Evolutionary conservation across 345 rosid genomes (phyloP).

Genomic region (Populus alba): DNA sequence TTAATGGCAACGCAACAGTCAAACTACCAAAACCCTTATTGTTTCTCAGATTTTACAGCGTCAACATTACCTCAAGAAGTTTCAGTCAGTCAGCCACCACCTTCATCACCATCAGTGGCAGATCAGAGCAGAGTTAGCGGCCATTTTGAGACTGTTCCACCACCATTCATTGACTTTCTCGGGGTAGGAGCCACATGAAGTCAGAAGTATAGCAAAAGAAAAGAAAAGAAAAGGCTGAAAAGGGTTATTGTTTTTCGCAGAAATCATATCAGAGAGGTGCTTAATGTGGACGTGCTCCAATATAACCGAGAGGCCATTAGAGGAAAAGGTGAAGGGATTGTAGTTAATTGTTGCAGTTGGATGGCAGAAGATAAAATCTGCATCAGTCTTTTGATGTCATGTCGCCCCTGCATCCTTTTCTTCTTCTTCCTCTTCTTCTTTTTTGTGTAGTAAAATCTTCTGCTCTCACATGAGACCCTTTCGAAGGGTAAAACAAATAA

Average conservation of each 20-base stretch:
- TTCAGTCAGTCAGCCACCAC: conserved; percentile 28
- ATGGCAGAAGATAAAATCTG: conserved; percentile 7
- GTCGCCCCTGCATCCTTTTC: background rate
- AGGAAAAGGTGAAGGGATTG: conserved; percentile 23
- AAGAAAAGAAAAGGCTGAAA: conserved; percentile 9
- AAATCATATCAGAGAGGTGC: conserved; percentile 14
- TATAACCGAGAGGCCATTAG: conserved; percentile 20
- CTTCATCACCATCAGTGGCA: conserved; percentile 18
- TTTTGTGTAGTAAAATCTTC: background rate
- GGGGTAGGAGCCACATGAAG: conserved; percentile 73
- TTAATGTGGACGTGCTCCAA: conserved; percentile 26
- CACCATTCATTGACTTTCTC: conserved; percentile 68
- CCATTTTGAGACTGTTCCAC: conserved; percentile 33
- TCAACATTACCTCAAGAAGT: conserved; percentile 15
- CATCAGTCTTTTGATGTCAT: conserved; percentile 9
- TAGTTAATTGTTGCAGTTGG: background rate
- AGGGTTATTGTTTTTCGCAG: background rate
- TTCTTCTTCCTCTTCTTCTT: background rate
- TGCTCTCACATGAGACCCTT: conserved; percentile 1
- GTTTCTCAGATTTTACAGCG: conserved; percentile 27
- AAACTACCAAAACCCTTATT: conserved; percentile 22
- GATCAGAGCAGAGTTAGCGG: conserved; percentile 5
- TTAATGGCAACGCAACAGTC: conserved; percentile 41
- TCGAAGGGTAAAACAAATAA: background rate
- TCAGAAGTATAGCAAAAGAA: background rate